phyloP scores from a whole-genome alignment of 257 asterid genomes.

The Capsicum baccatum region DNA sequence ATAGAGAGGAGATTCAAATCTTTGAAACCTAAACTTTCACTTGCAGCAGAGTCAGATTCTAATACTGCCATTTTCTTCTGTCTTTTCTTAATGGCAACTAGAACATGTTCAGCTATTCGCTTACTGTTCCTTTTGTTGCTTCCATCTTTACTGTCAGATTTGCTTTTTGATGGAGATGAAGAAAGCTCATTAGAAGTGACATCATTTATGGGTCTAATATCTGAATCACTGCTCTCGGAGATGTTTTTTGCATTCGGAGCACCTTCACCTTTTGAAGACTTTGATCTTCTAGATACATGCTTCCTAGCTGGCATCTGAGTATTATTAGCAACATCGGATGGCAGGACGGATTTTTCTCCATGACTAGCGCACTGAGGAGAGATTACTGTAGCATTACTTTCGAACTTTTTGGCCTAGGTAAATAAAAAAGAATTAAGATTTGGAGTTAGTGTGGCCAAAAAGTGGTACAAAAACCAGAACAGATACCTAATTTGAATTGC shows the following conservation, averaged over 20 bases:
- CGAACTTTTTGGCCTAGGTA: conserved; percentile 54
- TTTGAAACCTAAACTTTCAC: conserved; percentile 54
- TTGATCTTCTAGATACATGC: conserved; percentile 59
- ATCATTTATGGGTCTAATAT: conserved; percentile 56
- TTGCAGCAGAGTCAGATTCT: conserved; percentile 65
- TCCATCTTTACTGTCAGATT: conserved; percentile 57
- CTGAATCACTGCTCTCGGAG: conserved; percentile 65
- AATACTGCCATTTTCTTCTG: conserved; percentile 69
- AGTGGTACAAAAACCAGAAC: not conserved
- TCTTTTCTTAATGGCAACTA: conserved; percentile 70
- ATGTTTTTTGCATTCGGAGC: conserved; percentile 52
- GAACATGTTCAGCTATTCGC: conserved; percentile 83
- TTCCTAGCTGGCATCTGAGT: conserved; percentile 60
- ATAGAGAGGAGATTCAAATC: conserved; percentile 50
- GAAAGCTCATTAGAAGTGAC: conserved; percentile 40
- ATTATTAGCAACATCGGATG: conserved; percentile 54
- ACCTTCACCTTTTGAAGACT: conserved; percentile 76
- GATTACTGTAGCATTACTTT: conserved; percentile 48
- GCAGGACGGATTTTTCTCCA: conserved; percentile 54
- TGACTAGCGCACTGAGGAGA: conserved; percentile 42
- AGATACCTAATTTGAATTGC: not conserved
- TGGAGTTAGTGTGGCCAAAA: not conserved
- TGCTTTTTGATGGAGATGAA: conserved; percentile 51
- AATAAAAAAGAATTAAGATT: conserved; percentile 32
- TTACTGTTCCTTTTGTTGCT: conserved; percentile 78